A percentile compares a stretch with the other conserved stretches of the same genome.
Evolutionary conservation across 2,329 filamentous ascomycete species (phyloP).

Genomic region (Trichoderma atroviride): DNA sequence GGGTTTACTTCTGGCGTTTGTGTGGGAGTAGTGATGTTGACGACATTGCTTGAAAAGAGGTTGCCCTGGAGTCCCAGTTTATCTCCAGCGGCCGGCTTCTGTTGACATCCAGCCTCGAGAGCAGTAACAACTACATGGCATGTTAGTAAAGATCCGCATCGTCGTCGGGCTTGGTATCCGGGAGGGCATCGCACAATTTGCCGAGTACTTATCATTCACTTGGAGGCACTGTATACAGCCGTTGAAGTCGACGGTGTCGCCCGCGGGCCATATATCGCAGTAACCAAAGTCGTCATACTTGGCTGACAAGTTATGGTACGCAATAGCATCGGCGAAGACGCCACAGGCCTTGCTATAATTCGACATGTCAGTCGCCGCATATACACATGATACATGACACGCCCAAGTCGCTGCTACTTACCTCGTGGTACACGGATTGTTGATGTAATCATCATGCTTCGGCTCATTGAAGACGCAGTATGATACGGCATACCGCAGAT

Average conservation of each 20-base stretch:
- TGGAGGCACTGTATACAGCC: constrained; percentile 53
- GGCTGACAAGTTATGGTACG: constrained; percentile 53
- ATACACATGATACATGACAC: neutral
- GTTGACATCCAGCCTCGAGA: constrained; percentile 59
- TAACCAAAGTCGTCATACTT: constrained; percentile 54
- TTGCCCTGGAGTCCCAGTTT: constrained; percentile 55
- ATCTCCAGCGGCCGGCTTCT: constrained; percentile 51
- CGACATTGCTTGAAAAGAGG: constrained; percentile 52
- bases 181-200: constrained; percentile 52
- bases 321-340: constrained; percentile 49
- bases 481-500: constrained; percentile 58
- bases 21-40: constrained; percentile 56
- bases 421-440: constrained; percentile 57
- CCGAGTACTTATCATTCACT: constrained; percentile 46
- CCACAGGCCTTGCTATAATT: constrained; percentile 54
- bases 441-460: constrained; percentile 44
- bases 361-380: constrained; percentile 32
- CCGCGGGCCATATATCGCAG: constrained; percentile 52
- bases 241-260: constrained; percentile 41
- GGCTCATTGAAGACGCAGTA: constrained; percentile 59
- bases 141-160: constrained; percentile 30
- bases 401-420: constrained; percentile 36
- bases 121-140: constrained; percentile 48
- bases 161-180: no score
- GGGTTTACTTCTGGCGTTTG: constrained; percentile 45